Percentiles rank a stretch among this genome's conserved stretches.
Conservation (phyloP, 345 rosid species). For the Geranium brycei region DNA sequence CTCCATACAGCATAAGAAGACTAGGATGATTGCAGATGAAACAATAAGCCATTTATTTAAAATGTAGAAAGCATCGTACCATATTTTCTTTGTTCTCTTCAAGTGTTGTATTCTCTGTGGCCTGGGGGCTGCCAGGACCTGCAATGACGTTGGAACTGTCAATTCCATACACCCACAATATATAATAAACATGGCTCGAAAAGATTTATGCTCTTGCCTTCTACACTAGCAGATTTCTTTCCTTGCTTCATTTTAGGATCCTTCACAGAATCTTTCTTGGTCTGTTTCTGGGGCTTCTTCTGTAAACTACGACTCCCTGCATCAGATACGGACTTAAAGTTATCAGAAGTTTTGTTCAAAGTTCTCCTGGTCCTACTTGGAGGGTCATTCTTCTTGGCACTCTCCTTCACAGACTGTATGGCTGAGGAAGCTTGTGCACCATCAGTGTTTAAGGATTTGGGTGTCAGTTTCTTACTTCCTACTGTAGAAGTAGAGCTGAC, state of each 20-base stretch:
- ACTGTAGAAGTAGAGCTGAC: conserved; percentile 29
- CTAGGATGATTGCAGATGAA: neutral
- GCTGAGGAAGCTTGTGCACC: conserved; percentile 24
- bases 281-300: conserved; percentile 39
- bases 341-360: conserved; percentile 24
- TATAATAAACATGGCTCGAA: neutral
- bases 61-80: conserved; percentile 23
- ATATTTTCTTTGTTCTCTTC: conserved; percentile 75
- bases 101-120: conserved; percentile 23
- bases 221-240: conserved; percentile 31
- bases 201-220: conserved; percentile 24
- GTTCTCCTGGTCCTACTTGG: conserved; percentile 27
- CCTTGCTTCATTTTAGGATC: conserved; percentile 28
- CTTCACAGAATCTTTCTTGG: conserved; percentile 35
- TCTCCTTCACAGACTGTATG: conserved; percentile 28
- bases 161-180: neutral
- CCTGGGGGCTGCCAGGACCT: conserved; percentile 19
- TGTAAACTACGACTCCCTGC: conserved; percentile 23
- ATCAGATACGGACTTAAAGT: conserved; percentile 31
- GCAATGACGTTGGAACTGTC: neutral
- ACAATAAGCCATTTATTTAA: neutral
- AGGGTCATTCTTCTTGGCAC: conserved; percentile 24
- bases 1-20: no score
- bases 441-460: conserved; percentile 39
- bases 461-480: conserved; percentile 37